phyloP scores from a whole-genome alignment of 768 basidiomycete genomes.

The Leucosporidium creatinivorum region DNA sequence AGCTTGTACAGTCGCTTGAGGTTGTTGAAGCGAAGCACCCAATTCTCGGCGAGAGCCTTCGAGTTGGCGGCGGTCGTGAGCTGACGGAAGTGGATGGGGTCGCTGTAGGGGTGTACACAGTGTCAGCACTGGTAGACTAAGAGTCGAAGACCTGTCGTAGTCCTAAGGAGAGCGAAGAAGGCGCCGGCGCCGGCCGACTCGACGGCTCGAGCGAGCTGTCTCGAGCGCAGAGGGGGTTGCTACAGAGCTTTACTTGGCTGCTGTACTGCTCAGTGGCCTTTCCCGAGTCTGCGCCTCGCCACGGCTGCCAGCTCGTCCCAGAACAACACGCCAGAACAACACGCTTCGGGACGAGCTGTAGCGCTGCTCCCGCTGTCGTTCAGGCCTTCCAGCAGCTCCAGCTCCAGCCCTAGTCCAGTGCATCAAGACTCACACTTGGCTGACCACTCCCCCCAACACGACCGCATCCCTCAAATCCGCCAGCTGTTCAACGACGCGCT shows the following conservation, averaged over 20 bases:
- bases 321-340: no score
- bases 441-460: slow-evolving; percentile 64
- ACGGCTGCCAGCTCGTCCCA: background rate
- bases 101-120: slow-evolving; percentile 47
- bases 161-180: background rate
- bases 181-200: background rate
- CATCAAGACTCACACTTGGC: slow-evolving; percentile 13
- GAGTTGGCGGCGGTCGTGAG: slow-evolving; percentile 49
- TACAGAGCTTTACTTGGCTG: no score
- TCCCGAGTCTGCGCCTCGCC: no score
- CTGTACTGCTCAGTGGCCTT: no score
- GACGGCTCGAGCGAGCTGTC: background rate
- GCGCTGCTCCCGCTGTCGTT: background rate
- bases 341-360: background rate
- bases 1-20: slow-evolving; percentile 79
- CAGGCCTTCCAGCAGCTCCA: background rate
- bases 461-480: slow-evolving; percentile 73
- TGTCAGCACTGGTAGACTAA: background rate
- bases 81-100: slow-evolving; percentile 68
- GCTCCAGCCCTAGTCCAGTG: slow-evolving; percentile 42
- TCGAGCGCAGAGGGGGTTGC: no score
- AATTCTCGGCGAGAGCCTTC: slow-evolving; percentile 68
- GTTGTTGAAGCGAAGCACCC: slow-evolving; percentile 75
- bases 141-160: slow-evolving; percentile 4
- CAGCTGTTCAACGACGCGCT: slow-evolving; percentile 35